These are phyloP conservation scores for Cytospora piceicola DNA, from an alignment of 2,329 filamentous ascomycete genomes.

Conservation along the genomic window DNA sequence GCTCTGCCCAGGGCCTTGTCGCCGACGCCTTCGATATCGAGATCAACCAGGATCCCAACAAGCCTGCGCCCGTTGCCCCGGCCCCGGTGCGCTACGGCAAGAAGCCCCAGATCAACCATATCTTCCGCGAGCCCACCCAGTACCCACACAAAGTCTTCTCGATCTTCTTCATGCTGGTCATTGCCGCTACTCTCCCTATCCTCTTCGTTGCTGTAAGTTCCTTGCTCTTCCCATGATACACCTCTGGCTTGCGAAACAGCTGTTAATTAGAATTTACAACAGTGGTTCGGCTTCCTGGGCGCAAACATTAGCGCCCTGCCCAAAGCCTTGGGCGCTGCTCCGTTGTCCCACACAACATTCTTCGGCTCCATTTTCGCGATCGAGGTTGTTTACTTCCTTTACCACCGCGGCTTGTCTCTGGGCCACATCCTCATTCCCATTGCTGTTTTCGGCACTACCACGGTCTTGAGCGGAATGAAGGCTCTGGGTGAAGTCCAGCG, in stretches of 20 bases:
- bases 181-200: constrained; percentile 73
- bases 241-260: not conserved
- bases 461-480: constrained; percentile 85
- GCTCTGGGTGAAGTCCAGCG: constrained; percentile 92
- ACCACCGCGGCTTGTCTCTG: constrained; percentile 90
- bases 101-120: constrained; percentile 84
- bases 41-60: constrained; percentile 65
- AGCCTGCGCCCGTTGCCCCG: constrained; percentile 63
- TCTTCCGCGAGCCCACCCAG: constrained; percentile 78
- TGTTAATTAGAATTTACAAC: constrained; percentile 17
- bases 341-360: constrained; percentile 81
- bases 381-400: constrained; percentile 91
- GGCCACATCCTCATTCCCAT: constrained; percentile 85
- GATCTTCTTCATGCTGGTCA: constrained; percentile 73
- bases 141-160: constrained; percentile 83
- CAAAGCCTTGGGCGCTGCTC: constrained; percentile 75
- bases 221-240: not conserved
- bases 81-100: constrained; percentile 81
- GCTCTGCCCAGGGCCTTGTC: constrained; percentile 69
- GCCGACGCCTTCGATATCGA: constrained; percentile 74
- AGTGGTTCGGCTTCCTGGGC: constrained; percentile 78
- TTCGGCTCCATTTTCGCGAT: constrained; percentile 85
- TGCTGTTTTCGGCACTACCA: constrained; percentile 67
- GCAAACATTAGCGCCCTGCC: constrained; percentile 80
- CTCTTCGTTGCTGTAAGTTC: constrained; percentile 69